A percentile compares a stretch with the other conserved stretches of the same genome.
Conservation (phyloP, 164 flowering plant genomes). For the Aristolochia californica region DNA sequence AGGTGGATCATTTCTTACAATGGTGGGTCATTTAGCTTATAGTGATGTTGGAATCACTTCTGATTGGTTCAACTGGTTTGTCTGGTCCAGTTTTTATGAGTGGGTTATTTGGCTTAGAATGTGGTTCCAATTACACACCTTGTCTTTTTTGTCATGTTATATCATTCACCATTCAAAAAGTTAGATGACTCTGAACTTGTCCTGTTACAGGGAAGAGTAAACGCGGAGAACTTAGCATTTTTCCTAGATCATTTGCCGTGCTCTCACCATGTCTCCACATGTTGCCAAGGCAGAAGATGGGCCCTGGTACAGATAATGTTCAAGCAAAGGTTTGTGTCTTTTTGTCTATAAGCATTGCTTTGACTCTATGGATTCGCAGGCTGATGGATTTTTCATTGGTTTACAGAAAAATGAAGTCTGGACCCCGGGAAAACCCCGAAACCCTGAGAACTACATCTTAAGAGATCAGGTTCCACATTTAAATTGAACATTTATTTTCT, state of each 20-base stretch:
- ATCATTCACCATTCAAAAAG: not conserved
- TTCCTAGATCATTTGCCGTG: constrained; percentile 56
- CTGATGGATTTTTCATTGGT: constrained; percentile 17
- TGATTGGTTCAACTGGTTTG: too few species aligned
- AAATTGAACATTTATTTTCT: not conserved
- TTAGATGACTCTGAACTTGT: not conserved
- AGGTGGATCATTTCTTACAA: not conserved
- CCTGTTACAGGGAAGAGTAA: constrained; percentile 60
- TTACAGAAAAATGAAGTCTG: constrained; percentile 50
- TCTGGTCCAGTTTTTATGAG: too few species aligned
- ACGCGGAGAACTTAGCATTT: constrained; percentile 87
- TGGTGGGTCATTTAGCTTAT: not conserved
- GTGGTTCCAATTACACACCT: too few species aligned
- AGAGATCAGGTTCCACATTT: constrained; percentile 73
- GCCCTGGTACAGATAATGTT: constrained; percentile 30
- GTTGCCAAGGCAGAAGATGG: constrained; percentile 80
- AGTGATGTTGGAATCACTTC: too few species aligned
- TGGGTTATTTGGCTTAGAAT: too few species aligned
- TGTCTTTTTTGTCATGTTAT: too few species aligned
- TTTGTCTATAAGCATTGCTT: not conserved
- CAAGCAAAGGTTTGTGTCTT: not conserved
- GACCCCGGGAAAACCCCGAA: constrained; percentile 74
- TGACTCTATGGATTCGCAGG: constrained; percentile 7
- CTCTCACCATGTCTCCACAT: constrained; percentile 89
- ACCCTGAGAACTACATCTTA: constrained; percentile 67